Conservation (phyloP, 2,329 filamentous ascomycete genomes). For the Lachnellula subtilissima region DNA sequence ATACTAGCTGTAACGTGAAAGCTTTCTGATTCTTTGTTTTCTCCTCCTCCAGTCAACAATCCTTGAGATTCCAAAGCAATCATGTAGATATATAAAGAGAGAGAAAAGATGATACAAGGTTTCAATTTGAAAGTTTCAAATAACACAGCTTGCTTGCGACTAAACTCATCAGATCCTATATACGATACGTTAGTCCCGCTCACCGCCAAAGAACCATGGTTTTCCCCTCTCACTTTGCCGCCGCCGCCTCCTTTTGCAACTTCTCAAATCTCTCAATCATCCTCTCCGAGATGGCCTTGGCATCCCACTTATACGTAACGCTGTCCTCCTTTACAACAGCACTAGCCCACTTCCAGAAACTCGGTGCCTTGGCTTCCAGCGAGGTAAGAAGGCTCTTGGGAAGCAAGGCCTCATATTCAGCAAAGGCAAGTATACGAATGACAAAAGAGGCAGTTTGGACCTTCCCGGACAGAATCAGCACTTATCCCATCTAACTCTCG, state of each 20-base stretch:
- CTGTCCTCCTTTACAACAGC: conserved; percentile 58
- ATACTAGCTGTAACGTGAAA: too few species aligned
- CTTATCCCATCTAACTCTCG: not conserved
- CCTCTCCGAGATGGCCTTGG: conserved; percentile 39
- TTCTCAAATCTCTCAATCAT: conserved; percentile 40
- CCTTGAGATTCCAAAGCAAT: too few species aligned
- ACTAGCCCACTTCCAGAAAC: conserved; percentile 63
- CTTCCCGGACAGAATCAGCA: conserved; percentile 33
- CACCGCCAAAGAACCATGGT: too few species aligned
- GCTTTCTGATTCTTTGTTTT: too few species aligned
- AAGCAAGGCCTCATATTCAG: conserved; percentile 49
- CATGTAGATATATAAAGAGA: too few species aligned
- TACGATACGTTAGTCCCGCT: too few species aligned
- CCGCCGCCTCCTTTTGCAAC: not conserved
- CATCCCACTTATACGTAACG: conserved; percentile 59
- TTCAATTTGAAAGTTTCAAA: too few species aligned
- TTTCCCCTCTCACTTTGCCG: not conserved
- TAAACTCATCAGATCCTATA: too few species aligned
- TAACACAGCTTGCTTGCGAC: too few species aligned
- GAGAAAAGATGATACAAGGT: too few species aligned
- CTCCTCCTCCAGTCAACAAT: too few species aligned
- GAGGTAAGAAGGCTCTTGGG: conserved; percentile 43
- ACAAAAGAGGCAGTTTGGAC: conserved; percentile 63
- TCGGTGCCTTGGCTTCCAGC: conserved; percentile 53
- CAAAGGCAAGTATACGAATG: conserved; percentile 51